phyloP scores from a whole-genome alignment of 768 basidiomycete genomes.

The Coprinopsis cinerea region DNA sequence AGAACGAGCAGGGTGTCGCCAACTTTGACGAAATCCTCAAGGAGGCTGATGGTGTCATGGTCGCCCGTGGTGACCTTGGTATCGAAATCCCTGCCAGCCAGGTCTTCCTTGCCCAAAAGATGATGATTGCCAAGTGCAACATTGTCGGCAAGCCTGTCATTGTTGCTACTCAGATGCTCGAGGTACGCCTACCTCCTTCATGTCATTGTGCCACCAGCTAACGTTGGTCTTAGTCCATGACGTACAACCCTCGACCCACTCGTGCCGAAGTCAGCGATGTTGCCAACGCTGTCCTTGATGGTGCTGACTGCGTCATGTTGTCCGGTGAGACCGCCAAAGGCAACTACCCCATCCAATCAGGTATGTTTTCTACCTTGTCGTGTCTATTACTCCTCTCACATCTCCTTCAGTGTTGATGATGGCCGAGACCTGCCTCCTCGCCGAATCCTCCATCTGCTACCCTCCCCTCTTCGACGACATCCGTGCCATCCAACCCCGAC shows the following conservation, averaged over 20 bases:
- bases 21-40: constrained; percentile 99
- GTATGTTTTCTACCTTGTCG: constrained; percentile 33
- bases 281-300: constrained; percentile 98
- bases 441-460: constrained; percentile 93
- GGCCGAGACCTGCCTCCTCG: constrained; percentile 98
- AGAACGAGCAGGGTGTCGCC: constrained; percentile 97
- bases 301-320: constrained; percentile 99
- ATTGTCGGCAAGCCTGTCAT: constrained; percentile 97
- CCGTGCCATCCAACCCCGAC: constrained; percentile 69
- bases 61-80: constrained; percentile 97
- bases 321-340: constrained; percentile 99
- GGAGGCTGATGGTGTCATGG: constrained; percentile 98
- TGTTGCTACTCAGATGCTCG: constrained; percentile 99
- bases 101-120: constrained; percentile 99
- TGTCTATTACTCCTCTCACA: neutral
- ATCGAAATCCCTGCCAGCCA: constrained; percentile 99
- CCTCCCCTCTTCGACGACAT: constrained; percentile 91
- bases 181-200: constrained; percentile 41
- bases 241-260: constrained; percentile 98
- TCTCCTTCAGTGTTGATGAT: constrained; percentile 84
- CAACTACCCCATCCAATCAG: constrained; percentile 90
- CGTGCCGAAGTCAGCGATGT: constrained; percentile 99
- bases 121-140: constrained; percentile 99
- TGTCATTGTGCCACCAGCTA: neutral
- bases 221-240: constrained; percentile 70